Evolutionary conservation across 2,329 filamentous ascomycete genomes (phyloP).

Genomic region (Cladosporium sp.): DNA sequence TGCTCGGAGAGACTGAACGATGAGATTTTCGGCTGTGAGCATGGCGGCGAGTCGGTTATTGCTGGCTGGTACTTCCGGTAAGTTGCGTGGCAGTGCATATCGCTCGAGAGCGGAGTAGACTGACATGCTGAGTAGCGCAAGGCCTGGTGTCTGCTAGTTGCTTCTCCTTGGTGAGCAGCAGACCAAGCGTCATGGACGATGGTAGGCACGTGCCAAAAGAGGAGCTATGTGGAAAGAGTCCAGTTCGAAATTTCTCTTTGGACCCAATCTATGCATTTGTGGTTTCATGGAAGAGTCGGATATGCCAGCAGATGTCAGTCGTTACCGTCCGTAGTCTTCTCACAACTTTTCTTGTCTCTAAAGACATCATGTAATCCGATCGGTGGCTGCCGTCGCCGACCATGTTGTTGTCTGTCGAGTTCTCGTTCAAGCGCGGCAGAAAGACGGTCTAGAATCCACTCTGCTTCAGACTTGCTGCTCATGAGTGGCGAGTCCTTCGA

Average conservation of each 20-base stretch:
- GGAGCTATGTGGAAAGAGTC: neutral
- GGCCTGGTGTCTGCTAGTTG: neutral
- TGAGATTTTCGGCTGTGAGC: slow-evolving; percentile 14
- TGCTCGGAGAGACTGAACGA: slow-evolving; percentile 15
- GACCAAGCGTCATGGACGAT: neutral
- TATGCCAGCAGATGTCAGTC: neutral
- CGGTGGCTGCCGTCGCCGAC: slow-evolving; percentile 25
- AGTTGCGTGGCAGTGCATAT: too few species aligned
- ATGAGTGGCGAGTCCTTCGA: slow-evolving; percentile 66
- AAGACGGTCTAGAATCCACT: slow-evolving; percentile 69
- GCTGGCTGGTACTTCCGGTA: slow-evolving; percentile 12
- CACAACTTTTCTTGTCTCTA: too few species aligned
- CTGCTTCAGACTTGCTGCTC: slow-evolving; percentile 62
- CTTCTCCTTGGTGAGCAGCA: neutral
- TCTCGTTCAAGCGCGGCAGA: slow-evolving; percentile 53
- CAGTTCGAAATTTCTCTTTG: neutral
- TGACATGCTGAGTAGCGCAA: neutral
- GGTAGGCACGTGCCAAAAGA: too few species aligned
- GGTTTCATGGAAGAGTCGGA: neutral
- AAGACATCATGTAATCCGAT: slow-evolving; percentile 26
- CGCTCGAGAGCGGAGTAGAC: too few species aligned
- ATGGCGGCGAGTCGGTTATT: slow-evolving; percentile 5
- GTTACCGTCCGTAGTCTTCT: neutral
- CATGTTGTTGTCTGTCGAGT: slow-evolving; percentile 33
- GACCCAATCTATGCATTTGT: neutral